Percentiles rank a stretch among this genome's conserved stretches.
These are phyloP conservation scores for Chamaecrista fasciculata DNA, from an alignment of 306 rosid genomes.

Conservation along the genomic window DNA sequence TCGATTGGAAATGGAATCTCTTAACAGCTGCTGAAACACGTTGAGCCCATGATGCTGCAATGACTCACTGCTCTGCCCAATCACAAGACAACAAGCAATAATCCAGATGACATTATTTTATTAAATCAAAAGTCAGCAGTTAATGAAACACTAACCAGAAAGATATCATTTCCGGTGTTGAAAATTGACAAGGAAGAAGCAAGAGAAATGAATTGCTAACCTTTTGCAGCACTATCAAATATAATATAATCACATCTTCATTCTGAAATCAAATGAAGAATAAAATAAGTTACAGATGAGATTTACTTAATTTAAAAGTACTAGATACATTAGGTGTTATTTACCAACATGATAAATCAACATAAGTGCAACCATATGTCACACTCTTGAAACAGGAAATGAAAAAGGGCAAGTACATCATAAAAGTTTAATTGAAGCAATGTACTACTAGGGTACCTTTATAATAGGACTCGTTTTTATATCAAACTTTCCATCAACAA, in stretches of 20 bases:
- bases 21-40: slow-evolving; percentile 73
- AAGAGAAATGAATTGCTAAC: slow-evolving; percentile 54
- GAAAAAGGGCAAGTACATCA: slow-evolving; percentile 22
- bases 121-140: slow-evolving; percentile 13
- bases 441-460: slow-evolving; percentile 61
- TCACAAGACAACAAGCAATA: slow-evolving; percentile 57
- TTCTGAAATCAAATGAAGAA: slow-evolving; percentile 53
- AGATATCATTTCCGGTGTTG: background rate
- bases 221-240: slow-evolving; percentile 80
- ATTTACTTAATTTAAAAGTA: slow-evolving; percentile 18
- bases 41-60: slow-evolving; percentile 74
- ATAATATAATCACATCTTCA: slow-evolving; percentile 82
- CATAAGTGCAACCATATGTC: slow-evolving; percentile 2
- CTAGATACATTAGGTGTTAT: slow-evolving; percentile 9
- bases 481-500: slow-evolving; percentile 90
- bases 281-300: slow-evolving; percentile 21
- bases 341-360: slow-evolving; percentile 21
- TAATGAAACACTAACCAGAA: slow-evolving; percentile 13
- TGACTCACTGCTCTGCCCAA: slow-evolving; percentile 99
- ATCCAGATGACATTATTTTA: slow-evolving; percentile 35
- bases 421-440: slow-evolving; percentile 27
- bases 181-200: slow-evolving; percentile 20
- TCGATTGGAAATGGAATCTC: slow-evolving; percentile 88
- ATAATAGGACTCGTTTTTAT: slow-evolving; percentile 66
- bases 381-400: slow-evolving; percentile 22